Base-by-base conservation (phyloP, 164 flowering plant species). In the Warburgia ugandensis region DNA sequence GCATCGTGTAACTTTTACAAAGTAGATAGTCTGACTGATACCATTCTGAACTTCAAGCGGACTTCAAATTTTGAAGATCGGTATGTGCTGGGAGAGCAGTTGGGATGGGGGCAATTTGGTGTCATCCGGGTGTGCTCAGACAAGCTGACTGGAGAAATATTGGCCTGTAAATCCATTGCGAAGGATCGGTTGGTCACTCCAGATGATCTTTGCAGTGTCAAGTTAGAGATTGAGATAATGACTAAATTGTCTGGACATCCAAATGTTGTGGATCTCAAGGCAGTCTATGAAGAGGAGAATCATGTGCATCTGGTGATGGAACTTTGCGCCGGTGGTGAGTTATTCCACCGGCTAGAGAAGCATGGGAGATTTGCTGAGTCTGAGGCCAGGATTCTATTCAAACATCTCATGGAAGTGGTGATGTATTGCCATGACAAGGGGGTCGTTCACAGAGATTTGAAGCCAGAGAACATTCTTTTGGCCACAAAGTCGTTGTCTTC, bases 81-180 rank as follows among this genome's bases (percentile, higher is more conserved):
- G 29, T 82, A 78, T 38, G 38, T 61, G 40, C 72, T 85, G 56
- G 89, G 84, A 26, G 72, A 78, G 64, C 79, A 76, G 50, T 60
- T 85, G 65, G 94, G 90, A 21, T 70, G 72, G 87, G 94, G 94
- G 10, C 86, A 80, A 52, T 85, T 82, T 65, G 94, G 94, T 12
- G 68, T 85, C n/a, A 85, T 78, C 12, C 58, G 81, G 52, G 52
- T 46, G 0, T 85, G 94, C 50, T 60, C 70, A 13, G 85, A 85
- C 59, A 80, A 68, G 66, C 47, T 69, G 16, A 80, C 80, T 22
- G 73, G 81, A 8, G 77, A 76, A 50, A 51, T 61, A 4, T 61
- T 76, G 48, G 84, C 84, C 0, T 79, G 84, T 42, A 79, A 79
- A 45, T 79, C 84, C 4, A 79, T 76, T 32, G 60, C 79, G 0